Base-by-base conservation (phyloP, 805 yeast species). In the Myxozyma neglecta region DNA sequence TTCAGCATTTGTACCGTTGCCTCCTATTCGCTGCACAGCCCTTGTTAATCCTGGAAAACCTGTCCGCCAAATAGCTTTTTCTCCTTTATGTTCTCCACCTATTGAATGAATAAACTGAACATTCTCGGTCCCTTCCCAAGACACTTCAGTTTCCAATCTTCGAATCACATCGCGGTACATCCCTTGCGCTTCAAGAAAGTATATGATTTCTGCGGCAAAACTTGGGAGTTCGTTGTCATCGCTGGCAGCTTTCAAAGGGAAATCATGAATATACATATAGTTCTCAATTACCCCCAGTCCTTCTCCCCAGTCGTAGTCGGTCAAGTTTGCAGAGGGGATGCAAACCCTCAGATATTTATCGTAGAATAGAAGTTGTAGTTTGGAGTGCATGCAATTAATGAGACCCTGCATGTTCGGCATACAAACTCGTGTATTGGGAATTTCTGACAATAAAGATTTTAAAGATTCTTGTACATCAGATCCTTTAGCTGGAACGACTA, bases 291-390 rank as follows among this genome's bases (percentile, higher is more conserved):
- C 63, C 8, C 69, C 69, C 10, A 42, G 53, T 18, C 68, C 61
- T 45, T 68, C 71, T 14, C 71, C 71, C 71, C 71, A 68, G 49
- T 68, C 71, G 39, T 69, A 69, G 11, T 57, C 59, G 11, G 68
- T 65, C n/a, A 68, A 62, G 46, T 68, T 68, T 13, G 71, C 71
- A 35, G 71, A 53, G 13, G 71, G 71, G 7, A 68, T 53, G 20
- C 58, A 53, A 18, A 68, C 57, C n/a, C 71, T 56, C 18, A 68
- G 47, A 40, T 60, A 60, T 8, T 46, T 47, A 20, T 68, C 63
- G 54, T 58, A 68, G 39, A 68, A 66, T 3, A 68, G 55, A 8
- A 68, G 54, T 57, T 67, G 67, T 36, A 68, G 51, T 48, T 68
- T 68, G 10, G 70, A 68, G 47, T 68, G 70, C 70, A 68, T 68